phyloP scores from a whole-genome alignment of 2,329 filamentous ascomycete genomes.

The Xylaria sp. region DNA sequence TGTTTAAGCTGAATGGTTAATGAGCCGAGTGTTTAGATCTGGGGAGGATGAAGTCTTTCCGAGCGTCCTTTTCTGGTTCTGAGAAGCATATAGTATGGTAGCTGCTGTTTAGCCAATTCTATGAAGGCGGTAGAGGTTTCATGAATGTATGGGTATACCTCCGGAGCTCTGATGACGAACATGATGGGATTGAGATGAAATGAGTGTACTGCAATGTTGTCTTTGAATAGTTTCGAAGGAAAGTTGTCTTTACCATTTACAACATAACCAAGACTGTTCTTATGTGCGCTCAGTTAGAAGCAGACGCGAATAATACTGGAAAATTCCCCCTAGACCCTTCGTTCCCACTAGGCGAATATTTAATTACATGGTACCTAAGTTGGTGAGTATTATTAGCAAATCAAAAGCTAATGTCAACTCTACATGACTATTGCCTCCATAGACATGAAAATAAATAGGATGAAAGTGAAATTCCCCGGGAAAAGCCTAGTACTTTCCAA shows the following conservation, averaged over 20 bases:
- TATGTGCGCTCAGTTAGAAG: not conserved
- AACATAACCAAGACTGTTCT: too few relatives aligned
- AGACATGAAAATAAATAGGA: too few relatives aligned
- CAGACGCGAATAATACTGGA: not conserved
- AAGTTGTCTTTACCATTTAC: not conserved
- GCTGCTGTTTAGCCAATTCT: not conserved
- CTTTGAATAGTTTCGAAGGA: not conserved
- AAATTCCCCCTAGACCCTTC: too few relatives aligned
- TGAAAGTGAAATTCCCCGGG: too few relatives aligned
- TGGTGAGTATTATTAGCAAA: not conserved
- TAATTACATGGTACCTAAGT: not conserved
- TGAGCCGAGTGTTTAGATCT: not conserved
- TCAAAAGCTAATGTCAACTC: not conserved
- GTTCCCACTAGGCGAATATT: not conserved
- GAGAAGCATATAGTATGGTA: constrained; percentile 6
- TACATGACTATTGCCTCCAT: not conserved
- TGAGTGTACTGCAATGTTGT: not conserved
- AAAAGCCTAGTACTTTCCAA: too few relatives aligned
- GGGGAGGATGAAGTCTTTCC: not conserved
- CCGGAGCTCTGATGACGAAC: constrained; percentile 5
- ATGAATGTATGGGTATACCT: constrained; percentile 5
- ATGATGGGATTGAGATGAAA: not conserved
- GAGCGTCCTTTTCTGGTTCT: not conserved
- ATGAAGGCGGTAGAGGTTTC: not conserved
- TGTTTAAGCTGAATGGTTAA: constrained; percentile 36